A percentile compares a stretch with the other conserved stretches of the same genome.
phyloP scores from a whole-genome alignment of 2,329 filamentous ascomycete species.

The Ophiosphaerella herpotricha region DNA sequence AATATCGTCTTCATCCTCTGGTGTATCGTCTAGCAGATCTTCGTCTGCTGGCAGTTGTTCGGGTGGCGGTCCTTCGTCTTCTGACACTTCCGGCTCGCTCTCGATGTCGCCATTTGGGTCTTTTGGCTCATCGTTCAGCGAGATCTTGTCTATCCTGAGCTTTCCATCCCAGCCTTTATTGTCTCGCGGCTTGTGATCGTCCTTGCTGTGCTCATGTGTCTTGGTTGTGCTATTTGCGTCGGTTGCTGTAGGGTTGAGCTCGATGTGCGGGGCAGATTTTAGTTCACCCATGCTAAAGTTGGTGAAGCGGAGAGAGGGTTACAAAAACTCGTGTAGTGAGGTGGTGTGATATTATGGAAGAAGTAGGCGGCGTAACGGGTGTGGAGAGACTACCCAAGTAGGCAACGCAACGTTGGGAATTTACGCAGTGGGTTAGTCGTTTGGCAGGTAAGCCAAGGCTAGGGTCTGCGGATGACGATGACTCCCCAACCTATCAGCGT shows the following conservation, averaged over 20 bases:
- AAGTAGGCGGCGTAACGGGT: neutral
- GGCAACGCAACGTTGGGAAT: constrained; percentile 12
- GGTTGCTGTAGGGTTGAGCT: constrained; percentile 31
- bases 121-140: constrained; percentile 39
- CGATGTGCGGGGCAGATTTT: constrained; percentile 32
- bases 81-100: constrained; percentile 84
- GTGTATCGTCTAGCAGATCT: constrained; percentile 65
- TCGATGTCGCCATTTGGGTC: constrained; percentile 66
- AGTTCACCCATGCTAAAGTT: constrained; percentile 27
- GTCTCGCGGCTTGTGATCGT: constrained; percentile 40
- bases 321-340: neutral
- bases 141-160: constrained; percentile 72
- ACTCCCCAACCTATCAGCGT: neutral
- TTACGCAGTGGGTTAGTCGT: constrained; percentile 16
- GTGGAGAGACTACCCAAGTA: constrained; percentile 3
- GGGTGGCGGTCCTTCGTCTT: constrained; percentile 55
- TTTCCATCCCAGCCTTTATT: constrained; percentile 80
- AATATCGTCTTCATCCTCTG: constrained; percentile 64
- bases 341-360: neutral
- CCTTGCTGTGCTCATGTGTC: constrained; percentile 24
- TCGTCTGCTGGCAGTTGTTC: constrained; percentile 41
- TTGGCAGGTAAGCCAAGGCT: constrained; percentile 7
- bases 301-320: neutral
- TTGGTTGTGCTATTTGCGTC: constrained; percentile 18
- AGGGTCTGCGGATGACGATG: constrained; percentile 21